Evolutionary conservation across 1,284 basidiomycete genomes (phyloP).

Genomic region (Microstroma glucosiphilum): DNA sequence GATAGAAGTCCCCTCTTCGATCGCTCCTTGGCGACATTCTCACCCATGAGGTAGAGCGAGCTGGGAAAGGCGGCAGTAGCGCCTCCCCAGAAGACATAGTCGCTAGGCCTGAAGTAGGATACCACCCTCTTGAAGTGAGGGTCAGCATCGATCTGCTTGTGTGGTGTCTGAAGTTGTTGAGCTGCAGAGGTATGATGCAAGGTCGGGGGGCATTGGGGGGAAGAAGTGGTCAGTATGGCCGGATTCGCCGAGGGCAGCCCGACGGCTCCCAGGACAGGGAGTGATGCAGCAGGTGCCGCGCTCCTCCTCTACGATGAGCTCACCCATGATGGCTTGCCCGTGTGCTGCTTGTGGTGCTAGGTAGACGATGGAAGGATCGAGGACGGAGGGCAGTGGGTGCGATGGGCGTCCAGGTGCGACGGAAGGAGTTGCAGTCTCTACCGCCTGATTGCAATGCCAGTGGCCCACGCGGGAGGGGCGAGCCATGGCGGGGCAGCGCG

Average conservation of each 20-base stretch:
- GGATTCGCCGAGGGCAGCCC: not conserved
- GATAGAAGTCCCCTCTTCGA: not conserved
- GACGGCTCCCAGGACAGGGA: too few species aligned
- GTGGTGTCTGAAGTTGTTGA: conserved; percentile 44
- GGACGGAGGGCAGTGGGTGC: too few species aligned
- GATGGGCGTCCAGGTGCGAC: too few species aligned
- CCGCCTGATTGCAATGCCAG: too few species aligned
- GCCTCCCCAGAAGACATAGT: conserved; percentile 78
- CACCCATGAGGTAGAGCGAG: conserved; percentile 58
- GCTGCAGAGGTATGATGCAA: conserved; percentile 18
- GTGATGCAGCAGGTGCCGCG: too few species aligned
- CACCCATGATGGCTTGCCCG: too few species aligned
- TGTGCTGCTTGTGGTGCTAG: too few species aligned
- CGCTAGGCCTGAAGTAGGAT: conserved; percentile 77
- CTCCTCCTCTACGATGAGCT: too few species aligned
- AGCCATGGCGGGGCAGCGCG: too few species aligned
- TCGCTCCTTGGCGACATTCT: not conserved
- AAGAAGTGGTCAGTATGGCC: not conserved
- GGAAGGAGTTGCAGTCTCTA: too few species aligned
- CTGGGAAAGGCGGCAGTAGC: conserved; percentile 72
- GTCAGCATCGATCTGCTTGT: conserved; percentile 64
- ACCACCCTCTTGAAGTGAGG: conserved; percentile 84
- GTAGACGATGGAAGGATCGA: too few species aligned
- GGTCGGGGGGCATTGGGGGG: not conserved
- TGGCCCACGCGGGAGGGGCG: too few species aligned